Percentiles rank a stretch among this genome's conserved stretches.
Evolutionary conservation across 2,329 filamentous ascomycete genomes (phyloP).

Genomic region (Dryadomyces quercus-mongolicae): DNA sequence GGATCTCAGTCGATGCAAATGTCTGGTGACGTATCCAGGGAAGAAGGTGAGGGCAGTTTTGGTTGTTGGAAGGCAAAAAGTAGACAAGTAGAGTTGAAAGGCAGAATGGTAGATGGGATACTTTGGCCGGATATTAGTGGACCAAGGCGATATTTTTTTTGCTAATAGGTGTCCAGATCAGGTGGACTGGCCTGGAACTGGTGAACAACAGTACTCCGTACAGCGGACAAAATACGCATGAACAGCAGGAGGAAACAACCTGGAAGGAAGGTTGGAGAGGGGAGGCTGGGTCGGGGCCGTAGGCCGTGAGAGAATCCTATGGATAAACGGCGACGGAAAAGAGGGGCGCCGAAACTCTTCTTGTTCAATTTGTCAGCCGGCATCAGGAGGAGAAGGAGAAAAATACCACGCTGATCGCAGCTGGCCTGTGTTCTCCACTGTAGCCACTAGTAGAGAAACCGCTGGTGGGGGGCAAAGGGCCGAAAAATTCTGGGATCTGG

Average conservation of each 20-base stretch:
- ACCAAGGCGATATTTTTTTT: no score
- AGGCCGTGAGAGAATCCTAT: not conserved
- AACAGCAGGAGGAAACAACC: not conserved
- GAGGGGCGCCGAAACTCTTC: constrained; percentile 13
- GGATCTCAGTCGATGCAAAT: not conserved
- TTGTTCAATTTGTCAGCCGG: constrained; percentile 16
- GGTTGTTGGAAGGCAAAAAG: not conserved
- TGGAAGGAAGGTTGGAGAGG: not conserved
- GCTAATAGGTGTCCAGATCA: no score
- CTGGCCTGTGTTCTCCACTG: not conserved
- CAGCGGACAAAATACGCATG: not conserved
- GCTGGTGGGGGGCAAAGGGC: not conserved
- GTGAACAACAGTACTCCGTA: no score
- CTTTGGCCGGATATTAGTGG: not conserved
- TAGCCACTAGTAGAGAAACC: not conserved
- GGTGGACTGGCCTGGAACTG: no score
- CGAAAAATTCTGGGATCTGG: not conserved
- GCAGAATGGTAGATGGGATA: not conserved
- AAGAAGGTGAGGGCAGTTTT: no score
- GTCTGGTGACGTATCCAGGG: not conserved
- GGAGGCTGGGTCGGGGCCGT: not conserved
- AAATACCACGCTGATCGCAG: not conserved
- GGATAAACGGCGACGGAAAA: constrained; percentile 7
- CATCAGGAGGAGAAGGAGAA: not conserved
- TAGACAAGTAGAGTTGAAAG: not conserved